Evolutionary conservation across 1,284 basidiomycete genomes (phyloP).

Genomic region (Takashimella koratensis): DNA sequence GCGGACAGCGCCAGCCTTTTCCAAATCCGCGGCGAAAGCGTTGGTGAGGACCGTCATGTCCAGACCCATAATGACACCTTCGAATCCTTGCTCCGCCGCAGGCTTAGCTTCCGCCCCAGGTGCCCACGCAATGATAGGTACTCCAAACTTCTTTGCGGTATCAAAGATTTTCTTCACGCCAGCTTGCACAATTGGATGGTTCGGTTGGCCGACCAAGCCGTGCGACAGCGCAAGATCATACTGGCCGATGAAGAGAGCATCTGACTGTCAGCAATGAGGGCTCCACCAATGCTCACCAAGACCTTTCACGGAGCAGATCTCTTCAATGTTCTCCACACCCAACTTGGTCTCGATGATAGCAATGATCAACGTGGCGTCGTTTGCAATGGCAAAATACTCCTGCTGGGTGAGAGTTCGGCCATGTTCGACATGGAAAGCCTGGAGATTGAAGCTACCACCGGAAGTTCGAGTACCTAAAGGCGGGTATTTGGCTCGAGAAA

Average conservation of each 20-base stretch:
- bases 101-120: conserved; percentile 11
- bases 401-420: conserved; percentile 14
- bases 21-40: conserved; percentile 6
- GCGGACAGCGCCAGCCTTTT: conserved; percentile 4
- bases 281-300: no score
- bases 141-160: conserved; percentile 8
- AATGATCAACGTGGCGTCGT: conserved; percentile 14
- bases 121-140: conserved; percentile 16
- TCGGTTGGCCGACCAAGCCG: conserved; percentile 10
- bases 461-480: conserved; percentile 12
- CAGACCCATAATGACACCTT: conserved; percentile 10
- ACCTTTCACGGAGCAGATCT: conserved; percentile 12
- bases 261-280: no score
- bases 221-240: conserved; percentile 16
- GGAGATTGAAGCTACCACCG: conserved; percentile 10
- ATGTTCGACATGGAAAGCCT: conserved; percentile 11
- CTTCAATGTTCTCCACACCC: conserved; percentile 17
- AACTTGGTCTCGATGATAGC: conserved; percentile 15
- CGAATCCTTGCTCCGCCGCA: conserved; percentile 10
- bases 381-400: conserved; percentile 12
- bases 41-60: conserved; percentile 7
- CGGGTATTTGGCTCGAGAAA: conserved; percentile 15
- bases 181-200: conserved; percentile 4
- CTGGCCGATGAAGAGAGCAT: conserved; percentile 17
- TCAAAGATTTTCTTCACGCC: conserved; percentile 13